phyloP scores from a whole-genome alignment of 2,329 filamentous ascomycete genomes.

The Hypoxylon sp. region DNA sequence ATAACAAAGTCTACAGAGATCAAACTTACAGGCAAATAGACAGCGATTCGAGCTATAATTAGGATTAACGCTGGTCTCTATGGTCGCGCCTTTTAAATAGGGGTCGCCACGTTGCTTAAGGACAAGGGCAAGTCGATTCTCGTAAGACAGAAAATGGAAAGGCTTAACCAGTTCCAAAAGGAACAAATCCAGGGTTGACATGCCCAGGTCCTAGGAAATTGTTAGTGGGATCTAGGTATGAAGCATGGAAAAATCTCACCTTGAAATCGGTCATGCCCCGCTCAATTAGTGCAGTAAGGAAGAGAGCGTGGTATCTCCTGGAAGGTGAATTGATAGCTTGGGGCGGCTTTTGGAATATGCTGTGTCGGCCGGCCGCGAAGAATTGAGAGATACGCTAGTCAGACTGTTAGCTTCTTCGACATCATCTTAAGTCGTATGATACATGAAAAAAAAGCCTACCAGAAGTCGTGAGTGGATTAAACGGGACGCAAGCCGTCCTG shows the following conservation, averaged over 20 bases:
- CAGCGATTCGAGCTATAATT: constrained; percentile 59
- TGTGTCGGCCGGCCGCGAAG: constrained; percentile 58
- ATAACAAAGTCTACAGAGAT: neutral
- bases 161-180: constrained; percentile 62
- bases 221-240: constrained; percentile 19
- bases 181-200: constrained; percentile 62
- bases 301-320: constrained; percentile 59
- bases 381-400: constrained; percentile 53
- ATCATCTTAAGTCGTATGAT: constrained; percentile 18
- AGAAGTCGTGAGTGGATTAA: constrained; percentile 57
- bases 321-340: constrained; percentile 52
- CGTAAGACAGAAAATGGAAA: constrained; percentile 54
- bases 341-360: constrained; percentile 57
- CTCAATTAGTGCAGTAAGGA: constrained; percentile 60
- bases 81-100: constrained; percentile 54
- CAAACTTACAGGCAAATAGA: constrained; percentile 56
- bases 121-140: constrained; percentile 58
- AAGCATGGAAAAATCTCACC: constrained; percentile 36
- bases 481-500: constrained; percentile 56
- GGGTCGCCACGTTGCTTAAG: constrained; percentile 53
- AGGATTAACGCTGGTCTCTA: constrained; percentile 50
- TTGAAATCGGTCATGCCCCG: constrained; percentile 57
- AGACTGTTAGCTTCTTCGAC: constrained; percentile 35
- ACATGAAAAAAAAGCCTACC: constrained; percentile 44
- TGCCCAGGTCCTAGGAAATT: constrained; percentile 49